These are phyloP conservation scores for Pelargonium cotyledonis DNA, from an alignment of 441 rosid genomes.

Conservation along the genomic window DNA sequence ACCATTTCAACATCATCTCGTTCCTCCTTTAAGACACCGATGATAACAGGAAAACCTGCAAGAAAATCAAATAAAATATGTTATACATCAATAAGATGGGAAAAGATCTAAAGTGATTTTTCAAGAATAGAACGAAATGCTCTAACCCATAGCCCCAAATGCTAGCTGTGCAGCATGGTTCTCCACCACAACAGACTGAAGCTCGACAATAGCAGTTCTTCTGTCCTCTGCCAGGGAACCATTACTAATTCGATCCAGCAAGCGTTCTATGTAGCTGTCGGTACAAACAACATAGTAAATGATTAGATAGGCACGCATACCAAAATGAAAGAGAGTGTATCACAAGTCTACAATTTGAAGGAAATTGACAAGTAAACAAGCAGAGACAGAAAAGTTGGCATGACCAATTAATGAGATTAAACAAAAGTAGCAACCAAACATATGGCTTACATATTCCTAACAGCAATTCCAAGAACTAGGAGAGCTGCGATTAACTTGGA, in stretches of 20 bases:
- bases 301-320: neutral
- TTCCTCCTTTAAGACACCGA: conserved; percentile 79
- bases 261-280: conserved; percentile 1
- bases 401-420: neutral
- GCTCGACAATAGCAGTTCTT: conserved; percentile 4
- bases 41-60: conserved; percentile 89
- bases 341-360: neutral
- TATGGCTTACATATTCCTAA: neutral
- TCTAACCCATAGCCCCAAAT: conserved; percentile 5
- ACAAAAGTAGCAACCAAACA: neutral
- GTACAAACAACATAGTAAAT: neutral
- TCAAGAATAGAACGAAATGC: conserved; percentile 1
- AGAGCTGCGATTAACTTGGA: neutral
- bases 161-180: conserved; percentile 1
- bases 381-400: neutral
- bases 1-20: conserved; percentile 94
- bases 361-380: neutral
- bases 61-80: conserved; percentile 9
- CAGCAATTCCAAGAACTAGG: neutral
- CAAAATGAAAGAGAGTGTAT: too few relatives aligned
- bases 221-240: conserved; percentile 6
- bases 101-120: conserved; percentile 1
- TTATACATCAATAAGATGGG: conserved; percentile 10
- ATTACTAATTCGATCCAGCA: conserved; percentile 2
- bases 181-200: conserved; percentile 7